Conservation (phyloP, 495 filamentous ascomycete species). For the Aspergillus affinis region DNA sequence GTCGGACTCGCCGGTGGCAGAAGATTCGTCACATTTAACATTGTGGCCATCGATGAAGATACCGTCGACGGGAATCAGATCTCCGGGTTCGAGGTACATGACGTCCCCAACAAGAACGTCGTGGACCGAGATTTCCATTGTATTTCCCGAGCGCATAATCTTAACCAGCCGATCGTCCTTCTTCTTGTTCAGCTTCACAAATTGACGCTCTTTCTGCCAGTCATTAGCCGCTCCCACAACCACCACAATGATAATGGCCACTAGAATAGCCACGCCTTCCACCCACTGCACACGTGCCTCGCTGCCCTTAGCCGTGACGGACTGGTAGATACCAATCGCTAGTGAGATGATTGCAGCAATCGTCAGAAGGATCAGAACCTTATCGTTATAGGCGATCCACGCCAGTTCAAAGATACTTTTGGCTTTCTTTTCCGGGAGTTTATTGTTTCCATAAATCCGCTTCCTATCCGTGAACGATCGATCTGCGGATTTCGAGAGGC, state of each 20-base stretch:
- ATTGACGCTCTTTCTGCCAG: constrained; percentile 71
- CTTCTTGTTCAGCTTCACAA: constrained; percentile 69
- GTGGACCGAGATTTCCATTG: constrained; percentile 72
- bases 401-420: constrained; percentile 72
- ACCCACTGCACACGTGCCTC: constrained; percentile 73
- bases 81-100: constrained; percentile 81
- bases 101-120: constrained; percentile 85
- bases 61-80: constrained; percentile 80
- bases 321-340: constrained; percentile 74
- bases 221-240: constrained; percentile 68
- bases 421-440: constrained; percentile 67
- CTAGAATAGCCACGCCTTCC: constrained; percentile 70
- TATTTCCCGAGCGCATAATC: constrained; percentile 73
- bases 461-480: constrained; percentile 57
- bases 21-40: constrained; percentile 79
- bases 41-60: constrained; percentile 72
- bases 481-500: constrained; percentile 30
- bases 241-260: constrained; percentile 68
- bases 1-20: constrained; percentile 84
- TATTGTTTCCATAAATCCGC: constrained; percentile 68
- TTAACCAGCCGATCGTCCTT: constrained; percentile 72
- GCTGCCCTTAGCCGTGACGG: constrained; percentile 44
- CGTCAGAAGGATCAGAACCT: constrained; percentile 76
- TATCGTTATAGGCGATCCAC: constrained; percentile 84
- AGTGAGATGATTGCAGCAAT: constrained; percentile 79